Percentiles rank a stretch among this genome's conserved stretches.
Conservation (phyloP, 192 early-diverging fungal genomes). For the Haplosporangium gracile region DNA sequence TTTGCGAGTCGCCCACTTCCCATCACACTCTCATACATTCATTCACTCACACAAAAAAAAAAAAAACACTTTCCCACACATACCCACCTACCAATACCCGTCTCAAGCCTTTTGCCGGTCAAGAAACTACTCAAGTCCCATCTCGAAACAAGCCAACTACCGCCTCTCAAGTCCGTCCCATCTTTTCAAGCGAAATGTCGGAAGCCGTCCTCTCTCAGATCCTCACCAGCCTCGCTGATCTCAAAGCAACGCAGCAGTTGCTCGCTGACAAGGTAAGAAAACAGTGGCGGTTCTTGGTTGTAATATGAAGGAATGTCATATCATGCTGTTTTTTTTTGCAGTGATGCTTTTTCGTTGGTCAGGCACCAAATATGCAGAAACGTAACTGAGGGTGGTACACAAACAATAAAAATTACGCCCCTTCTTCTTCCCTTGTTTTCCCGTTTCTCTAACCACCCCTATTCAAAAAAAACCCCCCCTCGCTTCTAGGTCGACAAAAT, state of each 20-base stretch:
- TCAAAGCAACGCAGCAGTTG: slow-evolving; percentile 38
- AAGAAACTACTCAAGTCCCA: not conserved
- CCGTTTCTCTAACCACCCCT: not conserved
- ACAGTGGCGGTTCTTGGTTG: not conserved
- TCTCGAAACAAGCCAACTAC: not conserved
- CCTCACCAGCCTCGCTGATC: slow-evolving; percentile 30
- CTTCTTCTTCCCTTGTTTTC: not conserved
- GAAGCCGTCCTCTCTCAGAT: slow-evolving; percentile 50
- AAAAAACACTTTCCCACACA: not conserved
- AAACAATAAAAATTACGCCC: not conserved
- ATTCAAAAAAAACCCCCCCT: not conserved
- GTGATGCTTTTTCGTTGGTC: not conserved
- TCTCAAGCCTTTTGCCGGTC: not conserved
- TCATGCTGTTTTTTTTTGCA: not conserved
- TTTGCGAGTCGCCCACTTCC: not conserved
- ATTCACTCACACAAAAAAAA: not conserved
- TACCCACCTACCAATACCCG: not conserved
- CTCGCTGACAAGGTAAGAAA: slow-evolving; percentile 44
- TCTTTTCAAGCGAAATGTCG: slow-evolving; percentile 26
- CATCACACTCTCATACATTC: not conserved
- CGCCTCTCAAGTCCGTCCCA: not conserved
- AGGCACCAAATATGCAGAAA: slow-evolving; percentile 7
- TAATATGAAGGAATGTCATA: not conserved
- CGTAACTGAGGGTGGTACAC: not conserved
- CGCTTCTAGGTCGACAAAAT: slow-evolving; percentile 47